Evolutionary conservation across 108 stramenopile species (phyloP), one percentile per base, ranked within the genome.

Genomic region (Nitzschia sp.): DNA sequence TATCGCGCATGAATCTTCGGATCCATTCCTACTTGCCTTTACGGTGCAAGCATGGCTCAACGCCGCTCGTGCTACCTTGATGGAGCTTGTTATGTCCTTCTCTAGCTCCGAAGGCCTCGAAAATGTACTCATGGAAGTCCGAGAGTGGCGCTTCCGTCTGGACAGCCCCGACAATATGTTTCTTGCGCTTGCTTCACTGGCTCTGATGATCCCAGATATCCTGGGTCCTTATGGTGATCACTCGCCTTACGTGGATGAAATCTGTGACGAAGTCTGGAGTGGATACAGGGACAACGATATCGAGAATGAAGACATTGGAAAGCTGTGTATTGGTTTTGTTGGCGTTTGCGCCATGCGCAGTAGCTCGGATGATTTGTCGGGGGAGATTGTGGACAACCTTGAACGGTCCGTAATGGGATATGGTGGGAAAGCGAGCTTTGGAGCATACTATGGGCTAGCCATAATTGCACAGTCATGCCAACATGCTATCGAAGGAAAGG

Each of bases 391-490:
- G 30, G 65, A 80, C 53, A 38, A 46, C 17, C 34, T 87, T 17
- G 80, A 84, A 54, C 63, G 67, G n/a, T 85, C 75, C n/a, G 47
- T 83, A 3, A 31, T 53, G 26, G 76, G 61, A n/a, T 68, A 72
- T 42, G 71, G 65, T 31, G 71, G 78, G 1, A 65, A 80, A 35
- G 49, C 64, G 30, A 72, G 62, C 30, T 85, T 83, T 56, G 81
- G 88, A 4, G 83, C 81, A 42, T 72, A 62, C 59, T 87, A 77
- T 68, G 85, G 85, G 2, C 65, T 91, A 46, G 72, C 85, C 23
- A 54, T 85, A 9, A 85, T 91, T 49, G 76, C 80, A 3, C 77
- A 79, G 35, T 46, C 75, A 61, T 67, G 64, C 58, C 68, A 58
- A 47, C 30, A 48, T 46, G 49, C 24, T 27, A 55, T 68, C 57